These are phyloP conservation scores for Cadophora gregata DNA, from an alignment of 2,329 filamentous ascomycete species.

Conservation along the genomic window DNA sequence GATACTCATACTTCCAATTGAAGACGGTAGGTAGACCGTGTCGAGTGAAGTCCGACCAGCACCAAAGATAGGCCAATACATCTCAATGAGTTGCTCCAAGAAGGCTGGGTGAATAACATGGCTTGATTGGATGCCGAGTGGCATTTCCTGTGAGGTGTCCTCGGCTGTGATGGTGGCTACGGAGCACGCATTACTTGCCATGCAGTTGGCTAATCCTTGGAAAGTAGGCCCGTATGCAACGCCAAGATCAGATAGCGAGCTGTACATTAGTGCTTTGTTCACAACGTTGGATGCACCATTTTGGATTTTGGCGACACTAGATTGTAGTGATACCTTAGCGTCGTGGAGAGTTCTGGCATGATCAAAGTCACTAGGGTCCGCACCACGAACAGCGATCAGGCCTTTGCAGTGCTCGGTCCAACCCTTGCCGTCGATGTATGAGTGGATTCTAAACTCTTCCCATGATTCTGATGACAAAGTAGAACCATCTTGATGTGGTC, in stretches of 20 bases:
- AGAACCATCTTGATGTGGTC: slow-evolving; percentile 50
- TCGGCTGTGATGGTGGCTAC: slow-evolving; percentile 48
- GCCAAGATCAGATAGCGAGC: slow-evolving; percentile 53
- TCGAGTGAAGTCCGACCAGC: slow-evolving; percentile 44
- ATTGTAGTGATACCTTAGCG: slow-evolving; percentile 38
- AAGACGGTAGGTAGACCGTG: slow-evolving; percentile 53
- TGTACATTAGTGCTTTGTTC: slow-evolving; percentile 51
- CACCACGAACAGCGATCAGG: slow-evolving; percentile 51
- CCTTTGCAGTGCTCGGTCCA: slow-evolving; percentile 65
- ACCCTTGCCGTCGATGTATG: slow-evolving; percentile 56
- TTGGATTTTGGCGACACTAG: slow-evolving; percentile 44
- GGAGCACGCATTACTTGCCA: slow-evolving; percentile 45
- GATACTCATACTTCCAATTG: slow-evolving; percentile 49
- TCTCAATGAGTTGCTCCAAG: slow-evolving; percentile 54
- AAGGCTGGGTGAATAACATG: slow-evolving; percentile 54
- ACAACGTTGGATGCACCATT: slow-evolving; percentile 41
- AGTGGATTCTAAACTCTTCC: slow-evolving; percentile 63
- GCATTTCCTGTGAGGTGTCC: slow-evolving; percentile 54
- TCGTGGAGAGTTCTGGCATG: slow-evolving; percentile 7
- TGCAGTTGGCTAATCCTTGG: slow-evolving; percentile 55
- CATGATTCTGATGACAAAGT: slow-evolving; percentile 52
- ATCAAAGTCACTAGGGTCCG: slow-evolving; percentile 50
- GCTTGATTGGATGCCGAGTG: slow-evolving; percentile 48
- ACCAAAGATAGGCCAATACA: slow-evolving; percentile 49
- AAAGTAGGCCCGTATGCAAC: slow-evolving; percentile 59